Evolutionary conservation across 148 eudicot genomes (phyloP), one percentile per base, ranked within the genome.

Genomic region (Pouteria glomerata): DNA sequence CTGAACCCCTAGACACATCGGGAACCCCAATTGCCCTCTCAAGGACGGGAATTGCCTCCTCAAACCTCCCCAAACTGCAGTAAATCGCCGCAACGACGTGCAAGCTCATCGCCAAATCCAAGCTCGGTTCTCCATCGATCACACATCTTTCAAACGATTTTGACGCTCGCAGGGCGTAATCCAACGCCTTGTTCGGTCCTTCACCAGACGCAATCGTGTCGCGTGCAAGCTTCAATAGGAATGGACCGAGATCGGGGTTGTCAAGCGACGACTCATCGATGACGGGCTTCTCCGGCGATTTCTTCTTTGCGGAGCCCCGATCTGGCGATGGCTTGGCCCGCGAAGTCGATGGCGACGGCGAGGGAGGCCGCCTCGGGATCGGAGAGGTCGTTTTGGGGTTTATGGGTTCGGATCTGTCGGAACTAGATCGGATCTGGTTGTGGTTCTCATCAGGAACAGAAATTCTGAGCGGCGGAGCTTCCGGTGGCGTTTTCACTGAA

Each of bases 171-270:
- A 89, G 74, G 5, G 97, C 98, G 59, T 81, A 91, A 7, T 95
- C 98, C 19, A 95, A 61, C 4, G 98, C 98, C 85, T 88, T 91
- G 48, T 72, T 78, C 23, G 93, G 91, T 0, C 96, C 96, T 39
- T 95, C 98, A 0, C 98, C 98, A 0, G 96, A 85, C 1, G 96
- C 97, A 23, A 95, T 89, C 1, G 93, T 89, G 66, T 95, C 97
- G 0, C 97, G 68, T 6, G 98, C 97, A 0, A 89, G 86, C 57
- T 95, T 95, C 3, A 95, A 58, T 0, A 95, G 78, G 47, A 95
- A 95, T 18, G 98, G 98, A 21, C 98, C 98, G 8, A 95, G 97
- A 88, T 95, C 98, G 33, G 98, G 98, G 77, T 95, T 95, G 57
- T 95, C 98, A 6, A 94, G 85, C n/a, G n/a, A n/a, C 0, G 97